Percentiles rank a stretch among this genome's conserved stretches.
These are phyloP conservation scores for Fusarium verrucosum DNA, from an alignment of 2,329 filamentous ascomycete species.

Conservation along the genomic window DNA sequence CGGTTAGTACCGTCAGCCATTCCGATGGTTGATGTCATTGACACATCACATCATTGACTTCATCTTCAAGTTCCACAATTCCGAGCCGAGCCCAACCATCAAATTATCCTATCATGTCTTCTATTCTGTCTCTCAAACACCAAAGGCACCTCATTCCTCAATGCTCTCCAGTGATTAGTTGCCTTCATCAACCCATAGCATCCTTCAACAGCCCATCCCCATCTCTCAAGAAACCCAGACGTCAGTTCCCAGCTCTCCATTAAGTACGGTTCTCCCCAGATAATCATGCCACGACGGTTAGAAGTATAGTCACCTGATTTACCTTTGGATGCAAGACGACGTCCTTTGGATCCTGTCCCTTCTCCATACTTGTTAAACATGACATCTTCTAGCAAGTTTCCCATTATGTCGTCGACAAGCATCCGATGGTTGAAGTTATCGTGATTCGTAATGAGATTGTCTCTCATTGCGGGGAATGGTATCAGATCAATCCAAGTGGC, in stretches of 20 bases:
- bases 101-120: too few species aligned
- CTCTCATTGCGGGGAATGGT: slow-evolving; percentile 4
- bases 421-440: slow-evolving; percentile 3
- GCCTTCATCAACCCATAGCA: slow-evolving; percentile 2
- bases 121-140: background rate
- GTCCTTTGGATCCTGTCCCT: background rate
- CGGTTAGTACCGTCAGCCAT: slow-evolving; percentile 1
- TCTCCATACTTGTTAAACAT: slow-evolving; percentile 15
- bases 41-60: background rate
- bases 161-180: slow-evolving; percentile 10
- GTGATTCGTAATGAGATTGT: background rate
- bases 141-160: background rate
- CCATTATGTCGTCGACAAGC: slow-evolving; percentile 1
- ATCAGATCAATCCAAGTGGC: slow-evolving; percentile 10
- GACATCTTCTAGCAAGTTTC: background rate
- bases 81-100: background rate
- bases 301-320: background rate
- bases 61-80: background rate
- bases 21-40: slow-evolving; percentile 31
- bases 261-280: slow-evolving; percentile 4
- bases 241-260: slow-evolving; percentile 11
- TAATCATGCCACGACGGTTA: background rate
- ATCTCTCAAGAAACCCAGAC: slow-evolving; percentile 1
- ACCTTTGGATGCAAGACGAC: background rate
- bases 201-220: slow-evolving; percentile 10